Conservation (phyloP, 352 stramenopile species). For the Pilasporangium apinafurcum region DNA sequence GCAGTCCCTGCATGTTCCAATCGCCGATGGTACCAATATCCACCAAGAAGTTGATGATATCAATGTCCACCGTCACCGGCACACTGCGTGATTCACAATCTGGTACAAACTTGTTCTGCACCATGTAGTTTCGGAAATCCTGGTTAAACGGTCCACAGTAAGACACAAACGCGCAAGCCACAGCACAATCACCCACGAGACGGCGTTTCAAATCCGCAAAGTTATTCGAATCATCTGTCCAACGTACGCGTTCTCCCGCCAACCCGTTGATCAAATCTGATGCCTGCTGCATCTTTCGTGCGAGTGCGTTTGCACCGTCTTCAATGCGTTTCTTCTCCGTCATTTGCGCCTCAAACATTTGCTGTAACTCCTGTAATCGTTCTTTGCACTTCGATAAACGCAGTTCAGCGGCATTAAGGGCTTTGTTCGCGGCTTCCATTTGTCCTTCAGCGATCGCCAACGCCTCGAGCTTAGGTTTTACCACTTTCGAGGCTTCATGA, state of each 20-base stretch:
- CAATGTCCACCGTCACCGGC: conserved; percentile 93
- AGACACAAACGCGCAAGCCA: conserved; percentile 96
- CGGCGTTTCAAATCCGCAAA: conserved; percentile 96
- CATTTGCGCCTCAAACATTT: conserved; percentile 97
- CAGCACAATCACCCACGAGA: conserved; percentile 95
- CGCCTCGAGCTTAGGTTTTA: conserved; percentile 98
- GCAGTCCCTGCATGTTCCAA: conserved; percentile 97
- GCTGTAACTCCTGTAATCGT: conserved; percentile 92
- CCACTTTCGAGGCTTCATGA: conserved; percentile 97
- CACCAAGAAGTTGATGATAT: conserved; percentile 97
- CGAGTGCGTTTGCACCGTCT: conserved; percentile 91
- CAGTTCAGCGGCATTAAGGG: conserved; percentile 89
- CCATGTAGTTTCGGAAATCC: conserved; percentile 95
- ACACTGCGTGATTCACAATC: conserved; percentile 91
- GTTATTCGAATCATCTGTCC: conserved; percentile 97
- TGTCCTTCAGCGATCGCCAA: conserved; percentile 94
- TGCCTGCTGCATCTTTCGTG: conserved; percentile 97
- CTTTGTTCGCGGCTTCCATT: conserved; percentile 97
- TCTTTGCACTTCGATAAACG: conserved; percentile 93
- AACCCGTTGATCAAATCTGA: conserved; percentile 96
- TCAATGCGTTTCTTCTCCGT: conserved; percentile 96
- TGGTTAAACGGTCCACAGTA: conserved; percentile 99
- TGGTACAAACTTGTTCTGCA: conserved; percentile 94
- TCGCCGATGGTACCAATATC: conserved; percentile 97
- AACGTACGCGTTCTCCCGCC: conserved; percentile 93